These are phyloP conservation scores for Cucurbita ficifolia DNA, from an alignment of 306 rosid genomes.

Conservation along the genomic window DNA sequence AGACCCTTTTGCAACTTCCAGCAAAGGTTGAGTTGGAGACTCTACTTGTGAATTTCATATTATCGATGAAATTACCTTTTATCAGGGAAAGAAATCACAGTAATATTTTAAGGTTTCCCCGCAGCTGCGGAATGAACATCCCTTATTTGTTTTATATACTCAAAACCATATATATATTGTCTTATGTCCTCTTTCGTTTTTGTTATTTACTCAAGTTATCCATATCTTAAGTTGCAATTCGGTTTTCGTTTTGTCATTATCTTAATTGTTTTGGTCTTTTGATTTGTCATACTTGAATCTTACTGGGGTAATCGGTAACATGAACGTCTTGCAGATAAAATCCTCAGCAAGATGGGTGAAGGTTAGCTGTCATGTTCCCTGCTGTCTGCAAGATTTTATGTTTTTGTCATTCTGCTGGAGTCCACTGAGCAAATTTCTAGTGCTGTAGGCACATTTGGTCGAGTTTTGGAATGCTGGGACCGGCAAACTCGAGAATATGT, in stretches of 20 bases:
- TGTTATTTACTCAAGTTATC: not conserved
- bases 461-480: constrained; percentile 99
- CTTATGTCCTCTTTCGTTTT: not conserved
- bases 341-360: constrained; percentile 95
- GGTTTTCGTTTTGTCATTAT: not conserved
- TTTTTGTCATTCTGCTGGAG: constrained; percentile 63
- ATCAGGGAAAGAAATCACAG: not conserved
- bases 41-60: not conserved
- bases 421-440: constrained; percentile 87
- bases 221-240: not conserved
- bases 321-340: constrained; percentile 51
- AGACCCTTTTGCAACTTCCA: not conserved
- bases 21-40: not conserved
- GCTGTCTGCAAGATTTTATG: constrained; percentile 63
- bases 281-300: not conserved
- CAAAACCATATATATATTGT: not conserved
- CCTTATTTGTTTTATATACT: not conserved
- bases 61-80: not conserved
- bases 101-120: too few relatives aligned
- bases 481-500: constrained; percentile 74
- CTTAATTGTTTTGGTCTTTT: not conserved
- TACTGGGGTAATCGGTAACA: not conserved
- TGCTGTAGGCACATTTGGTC: constrained; percentile 99
- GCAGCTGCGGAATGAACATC: not conserved
- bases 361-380: constrained; percentile 92